Conservation (phyloP, 2,329 filamentous ascomycete genomes). For the Pseudonectria buxi region DNA sequence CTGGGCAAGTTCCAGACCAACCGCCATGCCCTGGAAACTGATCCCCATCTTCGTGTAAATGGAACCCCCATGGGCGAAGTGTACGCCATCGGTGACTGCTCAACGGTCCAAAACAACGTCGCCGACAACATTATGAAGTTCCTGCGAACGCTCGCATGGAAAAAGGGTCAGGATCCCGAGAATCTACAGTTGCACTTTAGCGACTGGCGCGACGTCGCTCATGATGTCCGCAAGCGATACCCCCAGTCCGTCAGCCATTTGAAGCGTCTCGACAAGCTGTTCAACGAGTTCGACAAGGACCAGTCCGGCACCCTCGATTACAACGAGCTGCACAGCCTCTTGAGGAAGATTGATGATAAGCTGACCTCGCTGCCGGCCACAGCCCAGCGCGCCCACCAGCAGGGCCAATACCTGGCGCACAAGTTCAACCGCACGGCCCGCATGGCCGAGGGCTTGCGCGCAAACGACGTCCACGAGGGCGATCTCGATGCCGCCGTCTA, state of each 20-base stretch:
- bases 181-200: conserved; percentile 78
- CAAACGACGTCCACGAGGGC: conserved; percentile 79
- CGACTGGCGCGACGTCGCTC: conserved; percentile 82
- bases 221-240: conserved; percentile 79
- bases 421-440: conserved; percentile 91
- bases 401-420: conserved; percentile 83
- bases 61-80: conserved; percentile 89
- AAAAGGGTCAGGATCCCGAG: conserved; percentile 83
- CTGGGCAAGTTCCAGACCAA: conserved; percentile 76
- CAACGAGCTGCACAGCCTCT: conserved; percentile 78
- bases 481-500: conserved; percentile 90
- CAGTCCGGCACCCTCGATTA: conserved; percentile 91
- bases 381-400: conserved; percentile 92
- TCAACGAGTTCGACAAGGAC: conserved; percentile 87
- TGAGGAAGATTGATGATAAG: conserved; percentile 89
- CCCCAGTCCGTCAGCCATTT: conserved; percentile 86
- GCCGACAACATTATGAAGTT: conserved; percentile 87
- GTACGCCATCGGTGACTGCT: conserved; percentile 92
- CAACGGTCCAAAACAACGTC: conserved; percentile 95
- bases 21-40: conserved; percentile 85
- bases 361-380: conserved; percentile 92
- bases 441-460: conserved; percentile 63
- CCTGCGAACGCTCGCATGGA: conserved; percentile 82
- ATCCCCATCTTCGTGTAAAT: conserved; percentile 82
- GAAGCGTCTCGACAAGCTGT: conserved; percentile 82